Evolutionary conservation across 345 rosid species (phyloP).

Genomic region (Pistacia integerrima): DNA sequence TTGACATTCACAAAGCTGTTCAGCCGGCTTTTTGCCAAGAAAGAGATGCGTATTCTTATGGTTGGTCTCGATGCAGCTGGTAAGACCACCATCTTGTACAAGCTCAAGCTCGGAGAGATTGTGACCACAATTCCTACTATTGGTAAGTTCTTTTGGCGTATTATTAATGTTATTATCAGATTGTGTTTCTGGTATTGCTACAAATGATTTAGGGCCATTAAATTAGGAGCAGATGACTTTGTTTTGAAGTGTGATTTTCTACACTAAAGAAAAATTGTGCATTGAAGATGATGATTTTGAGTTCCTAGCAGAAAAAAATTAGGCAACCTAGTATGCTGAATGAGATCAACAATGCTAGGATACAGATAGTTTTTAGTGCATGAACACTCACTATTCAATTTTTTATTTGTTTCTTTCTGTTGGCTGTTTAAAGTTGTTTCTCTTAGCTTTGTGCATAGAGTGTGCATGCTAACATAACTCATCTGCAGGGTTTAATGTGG

Average conservation of each 20-base stretch:
- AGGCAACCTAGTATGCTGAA: neutral
- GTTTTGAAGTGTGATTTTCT: constrained; percentile 2
- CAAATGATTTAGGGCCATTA: neutral
- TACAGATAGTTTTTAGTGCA: neutral
- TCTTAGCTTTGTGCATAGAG: neutral
- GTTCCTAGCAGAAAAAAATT: neutral
- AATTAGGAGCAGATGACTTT: neutral
- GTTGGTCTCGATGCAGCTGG: constrained; percentile 61
- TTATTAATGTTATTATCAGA: too few relatives aligned
- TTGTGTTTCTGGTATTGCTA: too few relatives aligned
- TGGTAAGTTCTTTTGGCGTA: constrained; percentile 32
- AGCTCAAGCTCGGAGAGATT: constrained; percentile 70
- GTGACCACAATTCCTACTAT: constrained; percentile 66
- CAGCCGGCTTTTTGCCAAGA: constrained; percentile 62
- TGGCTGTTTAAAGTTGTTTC: neutral
- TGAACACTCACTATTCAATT: neutral
- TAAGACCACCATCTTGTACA: constrained; percentile 70
- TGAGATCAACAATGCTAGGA: neutral
- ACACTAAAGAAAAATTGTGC: neutral
- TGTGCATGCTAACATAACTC: neutral
- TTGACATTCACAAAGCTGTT: constrained; percentile 71
- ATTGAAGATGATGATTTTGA: neutral
- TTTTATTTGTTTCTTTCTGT: constrained; percentile 7
- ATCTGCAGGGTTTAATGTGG: constrained; percentile 78
- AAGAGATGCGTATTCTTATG: constrained; percentile 50